Evolutionary conservation across 2,329 filamentous ascomycete species (phyloP), one percentile per base, ranked within the genome.

Genomic region (Calonectria pauciramosa): DNA sequence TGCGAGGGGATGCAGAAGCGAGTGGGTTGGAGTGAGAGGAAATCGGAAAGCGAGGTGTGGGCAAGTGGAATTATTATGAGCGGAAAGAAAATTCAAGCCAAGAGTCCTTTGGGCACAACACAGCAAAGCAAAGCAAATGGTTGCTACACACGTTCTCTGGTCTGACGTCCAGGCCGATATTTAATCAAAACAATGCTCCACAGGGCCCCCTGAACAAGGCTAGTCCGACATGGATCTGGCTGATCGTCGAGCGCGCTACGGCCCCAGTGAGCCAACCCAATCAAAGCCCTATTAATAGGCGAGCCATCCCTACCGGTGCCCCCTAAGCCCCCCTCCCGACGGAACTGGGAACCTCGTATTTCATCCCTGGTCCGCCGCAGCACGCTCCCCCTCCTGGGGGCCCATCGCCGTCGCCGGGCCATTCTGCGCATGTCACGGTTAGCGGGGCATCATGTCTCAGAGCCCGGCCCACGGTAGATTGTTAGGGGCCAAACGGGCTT

Each of bases 131-230:
- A 69, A 69, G 36, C 67, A 41, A 30, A 56, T 47, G 49, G 44
- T 47, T 64, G 51, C 51, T 54, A 63, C 56, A 63, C 56, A 63
- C 56, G 56, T 60, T n/a, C 56, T 36, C 56, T 36, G 52, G 28
- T 38, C 54, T 70, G 56, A 70, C 56, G 56, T 70, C 68, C 68
- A 52, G 56, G 54, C 54, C 47, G 38, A 70, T 44, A 16, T 70
- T 64, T 52, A 70, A 64, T 70, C 68, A 70, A 70, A 70, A 70
- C 68, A 70, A 44, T 51, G 60, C 41, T 49, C 68, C 68, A 52
- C 68, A 59, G 3, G 16, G 10, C 34, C 44, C 56, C 68, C 47
- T 56, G 34, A 44, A 56, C 49, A 32, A 60, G 68, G n/a, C 60
- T 70, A 70, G 68, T 54, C 56, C 1, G 23, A 51, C 67, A 36